Percentiles rank a stretch among this genome's conserved stretches.
Evolutionary conservation across 2,329 filamentous ascomycete species (phyloP).

Genomic region (Apiospora hydei): DNA sequence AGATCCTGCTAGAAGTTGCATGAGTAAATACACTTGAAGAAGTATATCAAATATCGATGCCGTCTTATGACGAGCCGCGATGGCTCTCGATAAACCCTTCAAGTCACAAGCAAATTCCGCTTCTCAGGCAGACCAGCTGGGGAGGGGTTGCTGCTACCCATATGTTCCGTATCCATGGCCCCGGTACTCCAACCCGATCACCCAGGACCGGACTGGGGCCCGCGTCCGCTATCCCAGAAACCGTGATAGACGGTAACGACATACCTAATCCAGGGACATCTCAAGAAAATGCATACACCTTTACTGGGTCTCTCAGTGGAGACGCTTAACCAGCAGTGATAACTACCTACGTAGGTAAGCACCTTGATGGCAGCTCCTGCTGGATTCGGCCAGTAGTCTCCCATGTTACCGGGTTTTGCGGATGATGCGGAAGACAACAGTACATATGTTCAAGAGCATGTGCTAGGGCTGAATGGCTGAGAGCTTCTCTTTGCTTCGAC

Average conservation of each 20-base stretch:
- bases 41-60: no score
- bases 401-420: background rate
- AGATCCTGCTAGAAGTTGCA: background rate
- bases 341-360: background rate
- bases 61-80: no score
- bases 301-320: background rate
- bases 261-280: background rate
- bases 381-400: background rate
- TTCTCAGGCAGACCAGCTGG: background rate
- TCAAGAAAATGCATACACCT: background rate
- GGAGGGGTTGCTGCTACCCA: background rate
- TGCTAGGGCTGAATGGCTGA: background rate
- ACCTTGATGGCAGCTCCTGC: background rate
- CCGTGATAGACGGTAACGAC: background rate
- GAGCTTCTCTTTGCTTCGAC: background rate
- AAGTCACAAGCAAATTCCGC: background rate
- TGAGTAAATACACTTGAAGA: no score
- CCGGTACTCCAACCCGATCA: background rate
- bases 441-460: background rate
- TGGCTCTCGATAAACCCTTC: background rate
- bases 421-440: background rate
- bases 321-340: background rate
- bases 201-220: background rate
- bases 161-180: background rate
- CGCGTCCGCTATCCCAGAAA: background rate